Evolutionary conservation across 208 protist species (phyloP).

Genomic region (Balamuthia mandrillaris): DNA sequence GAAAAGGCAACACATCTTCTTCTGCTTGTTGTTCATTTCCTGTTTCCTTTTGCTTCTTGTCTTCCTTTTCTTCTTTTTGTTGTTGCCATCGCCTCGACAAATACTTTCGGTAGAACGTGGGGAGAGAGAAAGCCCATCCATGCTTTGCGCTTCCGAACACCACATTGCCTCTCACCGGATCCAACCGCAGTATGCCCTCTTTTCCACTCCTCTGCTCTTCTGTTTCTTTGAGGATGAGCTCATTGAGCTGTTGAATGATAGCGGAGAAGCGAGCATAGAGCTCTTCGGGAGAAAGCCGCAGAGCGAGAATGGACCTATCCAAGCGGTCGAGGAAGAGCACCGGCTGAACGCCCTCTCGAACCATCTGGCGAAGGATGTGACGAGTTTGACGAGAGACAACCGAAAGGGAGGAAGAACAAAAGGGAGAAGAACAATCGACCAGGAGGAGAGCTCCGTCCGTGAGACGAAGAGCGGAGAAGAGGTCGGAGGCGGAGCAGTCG

Average conservation of each 20-base stretch:
- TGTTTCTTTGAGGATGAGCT: constrained; percentile 96
- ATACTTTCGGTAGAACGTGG: constrained; percentile 89
- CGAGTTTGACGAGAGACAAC: constrained; percentile 99
- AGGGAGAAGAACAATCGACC: constrained; percentile 97
- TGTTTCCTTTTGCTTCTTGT: too few relatives aligned
- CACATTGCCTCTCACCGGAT: constrained; percentile 88
- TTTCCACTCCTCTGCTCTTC: constrained; percentile 86
- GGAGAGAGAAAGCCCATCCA: constrained; percentile 98
- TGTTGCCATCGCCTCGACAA: constrained; percentile 83
- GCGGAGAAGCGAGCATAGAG: constrained; percentile 78
- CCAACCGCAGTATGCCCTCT: too few relatives aligned
- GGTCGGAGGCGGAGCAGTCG: constrained; percentile 98
- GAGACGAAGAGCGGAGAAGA: constrained; percentile 97
- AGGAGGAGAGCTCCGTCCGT: constrained; percentile 99
- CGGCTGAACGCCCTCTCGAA: constrained; percentile 96
- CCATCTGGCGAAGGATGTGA: constrained; percentile 95
- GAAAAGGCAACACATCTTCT: too few relatives aligned
- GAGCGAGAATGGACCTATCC: constrained; percentile 91
- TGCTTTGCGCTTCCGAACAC: constrained; percentile 97
- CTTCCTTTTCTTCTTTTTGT: constrained; percentile 84
- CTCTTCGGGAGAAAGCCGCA: constrained; percentile 79
- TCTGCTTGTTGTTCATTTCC: too few relatives aligned
- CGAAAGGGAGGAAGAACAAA: too few relatives aligned
- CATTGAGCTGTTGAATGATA: constrained; percentile 91
- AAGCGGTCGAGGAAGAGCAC: constrained; percentile 99